These are phyloP conservation scores for Cenchrus americanus DNA, from an alignment of 176 grass and related monocot species.

Conservation along the genomic window DNA sequence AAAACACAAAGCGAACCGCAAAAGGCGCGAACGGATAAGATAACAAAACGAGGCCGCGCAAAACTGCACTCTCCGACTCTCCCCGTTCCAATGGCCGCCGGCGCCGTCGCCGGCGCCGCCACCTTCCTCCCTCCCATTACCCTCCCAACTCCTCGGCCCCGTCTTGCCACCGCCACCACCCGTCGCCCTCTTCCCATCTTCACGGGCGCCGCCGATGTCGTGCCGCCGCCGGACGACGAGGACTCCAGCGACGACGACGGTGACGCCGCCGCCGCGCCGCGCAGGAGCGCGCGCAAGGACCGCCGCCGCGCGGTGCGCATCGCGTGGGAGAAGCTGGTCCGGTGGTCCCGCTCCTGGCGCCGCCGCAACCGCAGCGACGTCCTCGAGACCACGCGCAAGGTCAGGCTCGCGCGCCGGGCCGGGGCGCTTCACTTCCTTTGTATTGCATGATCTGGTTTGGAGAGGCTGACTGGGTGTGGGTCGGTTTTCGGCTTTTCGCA, in stretches of 20 bases:
- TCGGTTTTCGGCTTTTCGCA: slow-evolving; percentile 13
- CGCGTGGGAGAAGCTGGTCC: slow-evolving; percentile 95
- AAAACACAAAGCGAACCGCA: background rate
- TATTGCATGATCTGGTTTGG: background rate
- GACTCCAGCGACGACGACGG: slow-evolving; percentile 16
- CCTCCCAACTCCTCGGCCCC: slow-evolving; percentile 33
- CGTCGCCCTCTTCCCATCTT: background rate
- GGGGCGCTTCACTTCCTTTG: background rate
- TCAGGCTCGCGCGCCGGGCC: background rate
- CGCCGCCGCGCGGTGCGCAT: slow-evolving; percentile 60
- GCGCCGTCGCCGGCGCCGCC: slow-evolving; percentile 28
- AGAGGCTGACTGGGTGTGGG: background rate
- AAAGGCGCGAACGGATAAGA: slow-evolving; percentile 59
- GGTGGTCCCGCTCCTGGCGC: slow-evolving; percentile 87
- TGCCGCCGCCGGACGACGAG: slow-evolving; percentile 6
- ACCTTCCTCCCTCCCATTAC: slow-evolving; percentile 29
- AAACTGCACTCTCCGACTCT: background rate
- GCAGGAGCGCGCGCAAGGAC: slow-evolving; percentile 46
- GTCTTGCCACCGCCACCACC: background rate
- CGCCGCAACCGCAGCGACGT: slow-evolving; percentile 70
- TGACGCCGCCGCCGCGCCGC: background rate
- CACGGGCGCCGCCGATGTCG: slow-evolving; percentile 13
- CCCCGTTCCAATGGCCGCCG: slow-evolving; percentile 33
- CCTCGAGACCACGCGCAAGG: slow-evolving; percentile 83
- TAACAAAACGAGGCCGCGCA: slow-evolving; percentile 5